These are phyloP conservation scores for Stevia rebaudiana DNA, from an alignment of 140 eudicot species.

Conservation along the genomic window DNA sequence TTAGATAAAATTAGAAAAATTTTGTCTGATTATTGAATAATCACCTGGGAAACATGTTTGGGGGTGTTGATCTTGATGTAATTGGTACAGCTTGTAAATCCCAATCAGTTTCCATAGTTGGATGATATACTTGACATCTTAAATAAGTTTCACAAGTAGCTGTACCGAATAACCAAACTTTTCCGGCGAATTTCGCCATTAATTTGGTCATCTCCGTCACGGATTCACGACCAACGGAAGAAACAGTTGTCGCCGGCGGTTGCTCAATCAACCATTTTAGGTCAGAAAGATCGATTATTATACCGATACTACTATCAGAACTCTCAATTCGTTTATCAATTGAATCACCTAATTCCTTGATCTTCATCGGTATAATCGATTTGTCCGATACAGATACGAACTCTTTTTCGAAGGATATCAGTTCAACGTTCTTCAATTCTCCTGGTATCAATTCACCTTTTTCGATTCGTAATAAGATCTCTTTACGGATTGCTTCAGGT, in stretches of 20 bases:
- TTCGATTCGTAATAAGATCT: conserved; percentile 55
- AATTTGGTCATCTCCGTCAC: conserved; percentile 75
- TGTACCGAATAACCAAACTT: conserved; percentile 80
- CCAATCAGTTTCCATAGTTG: conserved; percentile 89
- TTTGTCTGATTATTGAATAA: not conserved
- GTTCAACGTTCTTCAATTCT: conserved; percentile 37
- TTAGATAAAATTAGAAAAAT: not conserved
- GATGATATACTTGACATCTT: conserved; percentile 93
- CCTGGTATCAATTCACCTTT: conserved; percentile 44
- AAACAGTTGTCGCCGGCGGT: conserved; percentile 33
- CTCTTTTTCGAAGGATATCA: conserved; percentile 52
- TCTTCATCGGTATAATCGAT: conserved; percentile 31
- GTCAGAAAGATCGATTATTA: conserved; percentile 67
- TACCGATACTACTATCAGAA: conserved; percentile 28
- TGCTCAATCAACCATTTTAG: conserved; percentile 91
- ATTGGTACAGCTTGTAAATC: conserved; percentile 96
- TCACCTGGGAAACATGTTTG: conserved; percentile 74
- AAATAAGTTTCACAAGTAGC: conserved; percentile 96
- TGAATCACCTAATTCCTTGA: conserved; percentile 46
- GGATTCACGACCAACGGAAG: conserved; percentile 46
- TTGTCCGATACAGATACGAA: conserved; percentile 34
- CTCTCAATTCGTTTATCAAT: conserved; percentile 39
- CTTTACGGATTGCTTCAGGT: conserved; percentile 64
- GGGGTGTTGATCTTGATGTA: conserved; percentile 61
- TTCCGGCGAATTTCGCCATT: conserved; percentile 39